Base-by-base conservation (phyloP, 2,329 filamentous ascomycete species). In the Pseudopithomyces chartarum region DNA sequence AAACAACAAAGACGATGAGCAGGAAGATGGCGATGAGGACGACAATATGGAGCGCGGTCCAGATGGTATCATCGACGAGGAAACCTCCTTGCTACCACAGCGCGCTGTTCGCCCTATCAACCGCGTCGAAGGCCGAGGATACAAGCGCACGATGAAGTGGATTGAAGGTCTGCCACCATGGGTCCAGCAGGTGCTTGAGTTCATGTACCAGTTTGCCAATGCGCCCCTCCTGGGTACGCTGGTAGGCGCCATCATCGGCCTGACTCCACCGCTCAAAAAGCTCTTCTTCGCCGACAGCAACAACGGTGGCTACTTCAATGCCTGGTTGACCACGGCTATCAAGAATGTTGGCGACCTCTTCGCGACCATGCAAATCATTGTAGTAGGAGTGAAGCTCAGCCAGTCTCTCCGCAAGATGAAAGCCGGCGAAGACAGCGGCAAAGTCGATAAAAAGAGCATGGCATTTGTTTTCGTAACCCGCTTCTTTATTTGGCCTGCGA, bases 321-420 rank as follows among this genome's bases (percentile, higher is more conserved):
- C 87, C 1, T 90, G 87, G 87, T 74, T 90, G 38, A 89, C 87
- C 0, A 79, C 81, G 0, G 82, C 84, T 0, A 73, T 90, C 19
- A 81, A 85, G 61, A 88, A 86, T 54, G 79, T 89, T 20, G 87
- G 87, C 2, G 78, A 81, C 0, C 77, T 90, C 0, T 90, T 90
- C 66, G 85, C 87, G 0, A 81, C 85, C 0, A 74, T 88, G 23
- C 88, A 88, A 29, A 84, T 90, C 15, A 81, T 90, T 15, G 81
- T 90, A 0, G 86, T 88, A 0, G 87, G 88, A 1, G 84, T 88
- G n/a, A 87, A 87, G 60, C 79, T 90, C 1, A 85, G 82, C 54
- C 80, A 80, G 20, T 81, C 83, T 15, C 76, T 85, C 60, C 69
- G 78, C 55, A 76, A 76, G 56, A 79, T 81, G 66, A 80, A 79